Conservation (phyloP, 805 yeast genomes). For the Kockiozyma suomiensis region DNA sequence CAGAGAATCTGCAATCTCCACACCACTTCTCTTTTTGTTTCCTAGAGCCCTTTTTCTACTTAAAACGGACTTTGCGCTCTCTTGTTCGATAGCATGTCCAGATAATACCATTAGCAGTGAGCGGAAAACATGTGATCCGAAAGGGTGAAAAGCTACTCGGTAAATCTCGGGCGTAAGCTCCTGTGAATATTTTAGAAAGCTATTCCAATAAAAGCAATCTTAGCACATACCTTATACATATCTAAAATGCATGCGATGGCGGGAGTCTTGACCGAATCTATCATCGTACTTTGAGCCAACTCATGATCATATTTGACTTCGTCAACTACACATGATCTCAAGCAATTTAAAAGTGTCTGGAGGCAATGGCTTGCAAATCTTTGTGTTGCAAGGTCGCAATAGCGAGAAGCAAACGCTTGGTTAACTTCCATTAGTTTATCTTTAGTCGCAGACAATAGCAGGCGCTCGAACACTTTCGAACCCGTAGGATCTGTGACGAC, state of each 20-base stretch:
- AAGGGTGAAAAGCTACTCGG: constrained; percentile 69
- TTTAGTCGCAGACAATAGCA: constrained; percentile 67
- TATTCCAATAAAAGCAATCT: no score
- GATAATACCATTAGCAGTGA: constrained; percentile 68
- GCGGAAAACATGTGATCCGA: constrained; percentile 87
- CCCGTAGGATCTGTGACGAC: constrained; percentile 92
- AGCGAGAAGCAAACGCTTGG: constrained; percentile 53
- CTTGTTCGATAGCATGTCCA: constrained; percentile 65
- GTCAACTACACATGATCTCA: constrained; percentile 6
- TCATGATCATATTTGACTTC: constrained; percentile 10
- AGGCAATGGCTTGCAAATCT: constrained; percentile 92
- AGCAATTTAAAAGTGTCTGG: constrained; percentile 67
- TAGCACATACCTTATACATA: constrained; percentile 1
- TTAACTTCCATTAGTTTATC: constrained; percentile 65
- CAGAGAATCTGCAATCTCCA: not conserved
- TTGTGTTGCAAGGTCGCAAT: constrained; percentile 75
- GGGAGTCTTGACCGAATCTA: constrained; percentile 12
- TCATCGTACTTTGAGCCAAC: not conserved
- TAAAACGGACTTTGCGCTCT: constrained; percentile 7
- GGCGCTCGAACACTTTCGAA: constrained; percentile 86
- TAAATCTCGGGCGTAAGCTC: constrained; percentile 65
- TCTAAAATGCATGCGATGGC: constrained; percentile 5
- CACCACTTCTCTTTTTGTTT: not conserved
- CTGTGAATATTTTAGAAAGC: not conserved
- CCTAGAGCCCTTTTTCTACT: constrained; percentile 21